Conservation (phyloP, 2,329 filamentous ascomycete genomes). For the Nigrospora osmanthi region DNA sequence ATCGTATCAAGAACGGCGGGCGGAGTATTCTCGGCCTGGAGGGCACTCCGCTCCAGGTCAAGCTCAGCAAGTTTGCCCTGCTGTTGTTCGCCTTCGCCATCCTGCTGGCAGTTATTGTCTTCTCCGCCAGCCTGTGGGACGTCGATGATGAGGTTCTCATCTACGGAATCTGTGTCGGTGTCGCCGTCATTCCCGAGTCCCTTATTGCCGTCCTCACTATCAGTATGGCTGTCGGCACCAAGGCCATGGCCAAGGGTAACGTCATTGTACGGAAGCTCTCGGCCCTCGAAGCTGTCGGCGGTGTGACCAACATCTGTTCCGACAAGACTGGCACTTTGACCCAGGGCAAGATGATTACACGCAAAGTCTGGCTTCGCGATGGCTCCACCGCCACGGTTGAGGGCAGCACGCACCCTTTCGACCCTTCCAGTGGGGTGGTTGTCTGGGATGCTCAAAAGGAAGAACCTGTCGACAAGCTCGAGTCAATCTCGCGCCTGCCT, state of each 20-base stretch:
- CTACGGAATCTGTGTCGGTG: constrained; percentile 39
- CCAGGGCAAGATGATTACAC: constrained; percentile 58
- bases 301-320: constrained; percentile 63
- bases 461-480: constrained; percentile 9
- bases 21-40: constrained; percentile 55
- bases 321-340: constrained; percentile 65
- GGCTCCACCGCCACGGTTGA: constrained; percentile 45
- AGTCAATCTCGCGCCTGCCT: constrained; percentile 13
- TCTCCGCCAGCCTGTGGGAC: constrained; percentile 47
- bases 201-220: constrained; percentile 58
- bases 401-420: constrained; percentile 49
- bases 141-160: constrained; percentile 50
- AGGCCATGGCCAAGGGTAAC: constrained; percentile 45
- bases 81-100: constrained; percentile 68
- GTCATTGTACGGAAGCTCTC: constrained; percentile 53
- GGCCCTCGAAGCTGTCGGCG: constrained; percentile 59
- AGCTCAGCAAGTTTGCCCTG: constrained; percentile 78
- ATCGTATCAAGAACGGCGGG: constrained; percentile 30
- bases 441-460: constrained; percentile 29
- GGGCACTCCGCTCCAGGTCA: constrained; percentile 78
- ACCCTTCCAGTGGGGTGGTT: constrained; percentile 49
- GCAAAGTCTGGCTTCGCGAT: constrained; percentile 52
- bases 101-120: constrained; percentile 53
- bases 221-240: constrained; percentile 50
- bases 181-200: constrained; percentile 46